A percentile compares a stretch with the other conserved stretches of the same genome.
Conservation (phyloP, 176 grass and related monocot genomes). For the Oryza glaberrima region DNA sequence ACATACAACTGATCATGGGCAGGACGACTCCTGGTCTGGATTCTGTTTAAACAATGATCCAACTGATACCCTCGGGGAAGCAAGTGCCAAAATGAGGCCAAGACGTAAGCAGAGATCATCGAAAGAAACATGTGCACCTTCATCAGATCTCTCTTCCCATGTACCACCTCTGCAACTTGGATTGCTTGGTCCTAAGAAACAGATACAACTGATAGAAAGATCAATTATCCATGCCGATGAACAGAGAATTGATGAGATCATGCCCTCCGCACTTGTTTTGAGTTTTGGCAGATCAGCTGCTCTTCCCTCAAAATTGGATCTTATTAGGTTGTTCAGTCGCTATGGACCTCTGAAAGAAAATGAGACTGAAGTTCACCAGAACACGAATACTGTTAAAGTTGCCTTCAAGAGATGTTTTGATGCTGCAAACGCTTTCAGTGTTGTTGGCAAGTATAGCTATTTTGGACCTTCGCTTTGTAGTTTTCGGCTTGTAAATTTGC, state of each 20-base stretch:
- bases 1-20: slow-evolving; percentile 56
- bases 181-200: slow-evolving; percentile 24
- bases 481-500: slow-evolving; percentile 64
- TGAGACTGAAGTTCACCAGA: slow-evolving; percentile 62
- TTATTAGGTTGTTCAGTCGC: slow-evolving; percentile 63
- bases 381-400: slow-evolving; percentile 56
- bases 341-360: slow-evolving; percentile 73
- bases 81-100: slow-evolving; percentile 26
- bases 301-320: slow-evolving; percentile 70
- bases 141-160: slow-evolving; percentile 14
- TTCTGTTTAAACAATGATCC: slow-evolving; percentile 27
- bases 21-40: slow-evolving; percentile 71
- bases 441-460: slow-evolving; percentile 57
- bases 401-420: slow-evolving; percentile 71
- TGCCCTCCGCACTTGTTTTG: slow-evolving; percentile 65
- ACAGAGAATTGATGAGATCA: slow-evolving; percentile 59
- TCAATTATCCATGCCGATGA: slow-evolving; percentile 59
- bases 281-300: slow-evolving; percentile 48
- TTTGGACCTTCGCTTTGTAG: slow-evolving; percentile 72
- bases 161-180: slow-evolving; percentile 32
- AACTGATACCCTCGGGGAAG: not conserved
- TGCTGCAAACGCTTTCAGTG: slow-evolving; percentile 76
- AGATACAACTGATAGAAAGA: slow-evolving; percentile 45
- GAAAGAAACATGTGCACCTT: not conserved
- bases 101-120: slow-evolving; percentile 37